Percentiles rank a stretch among this genome's conserved stretches.
Conservation (phyloP, 2,329 filamentous ascomycete genomes). For the Sordariomycetes sp. region DNA sequence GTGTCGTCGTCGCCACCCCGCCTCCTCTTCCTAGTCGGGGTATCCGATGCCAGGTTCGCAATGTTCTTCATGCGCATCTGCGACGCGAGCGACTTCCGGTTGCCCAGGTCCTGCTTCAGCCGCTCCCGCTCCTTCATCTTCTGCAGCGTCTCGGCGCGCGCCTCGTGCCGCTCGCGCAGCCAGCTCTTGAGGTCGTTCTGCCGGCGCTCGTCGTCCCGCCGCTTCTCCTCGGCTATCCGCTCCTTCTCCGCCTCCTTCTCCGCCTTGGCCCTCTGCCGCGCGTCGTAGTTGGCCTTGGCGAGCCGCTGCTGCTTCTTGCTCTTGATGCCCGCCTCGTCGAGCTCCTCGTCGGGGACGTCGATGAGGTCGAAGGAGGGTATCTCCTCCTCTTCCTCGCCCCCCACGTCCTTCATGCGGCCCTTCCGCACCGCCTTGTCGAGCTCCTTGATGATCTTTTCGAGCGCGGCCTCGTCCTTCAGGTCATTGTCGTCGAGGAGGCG, state of each 20-base stretch:
- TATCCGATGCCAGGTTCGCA: constrained; percentile 87
- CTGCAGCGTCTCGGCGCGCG: constrained; percentile 56
- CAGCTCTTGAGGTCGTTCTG: constrained; percentile 76
- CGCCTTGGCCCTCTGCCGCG: constrained; percentile 81
- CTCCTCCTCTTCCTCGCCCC: constrained; percentile 67
- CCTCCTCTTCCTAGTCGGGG: constrained; percentile 68
- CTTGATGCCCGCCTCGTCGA: constrained; percentile 84
- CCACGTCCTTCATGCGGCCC: constrained; percentile 85
- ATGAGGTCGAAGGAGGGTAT: constrained; percentile 77
- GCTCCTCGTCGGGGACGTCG: constrained; percentile 78
- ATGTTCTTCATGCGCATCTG: constrained; percentile 98
- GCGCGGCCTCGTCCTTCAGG: constrained; percentile 75
- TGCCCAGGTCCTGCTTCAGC: constrained; percentile 86
- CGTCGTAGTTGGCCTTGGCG: constrained; percentile 90
- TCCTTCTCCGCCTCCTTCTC: constrained; percentile 93
- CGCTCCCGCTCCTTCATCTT: constrained; percentile 90
- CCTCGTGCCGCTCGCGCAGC: constrained; percentile 69
- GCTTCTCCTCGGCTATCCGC: constrained; percentile 67
- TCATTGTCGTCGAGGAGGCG: constrained; percentile 81
- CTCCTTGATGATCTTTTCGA: constrained; percentile 77
- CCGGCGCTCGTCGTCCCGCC: constrained; percentile 70
- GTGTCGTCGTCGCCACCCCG: constrained; percentile 88
- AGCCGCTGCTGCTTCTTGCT: constrained; percentile 86
- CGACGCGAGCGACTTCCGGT: constrained; percentile 89
- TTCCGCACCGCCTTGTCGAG: constrained; percentile 83